Evolutionary conservation across 2,329 filamentous ascomycete genomes (phyloP).

Genomic region (Arthrinium puccinioides): DNA sequence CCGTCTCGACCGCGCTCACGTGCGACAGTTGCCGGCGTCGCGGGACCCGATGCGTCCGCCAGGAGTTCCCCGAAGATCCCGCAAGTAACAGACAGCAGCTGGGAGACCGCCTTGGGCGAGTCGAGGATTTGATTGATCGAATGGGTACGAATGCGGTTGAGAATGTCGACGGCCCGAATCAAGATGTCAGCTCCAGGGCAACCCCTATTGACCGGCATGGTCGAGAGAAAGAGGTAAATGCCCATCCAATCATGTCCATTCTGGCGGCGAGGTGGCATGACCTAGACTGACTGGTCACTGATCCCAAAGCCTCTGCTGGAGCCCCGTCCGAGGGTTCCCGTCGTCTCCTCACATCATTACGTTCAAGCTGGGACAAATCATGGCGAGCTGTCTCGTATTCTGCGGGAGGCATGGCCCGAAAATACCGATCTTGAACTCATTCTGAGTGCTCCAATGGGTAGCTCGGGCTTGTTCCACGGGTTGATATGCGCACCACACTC

Average conservation of each 20-base stretch:
- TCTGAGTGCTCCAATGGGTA: background rate
- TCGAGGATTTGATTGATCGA: background rate
- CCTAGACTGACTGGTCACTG: too few relatives aligned
- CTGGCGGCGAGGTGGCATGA: too few relatives aligned
- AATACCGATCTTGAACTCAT: background rate
- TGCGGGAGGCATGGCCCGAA: background rate
- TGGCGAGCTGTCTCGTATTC: background rate
- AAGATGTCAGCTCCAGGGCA: too few relatives aligned
- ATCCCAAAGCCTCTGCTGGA: too few relatives aligned
- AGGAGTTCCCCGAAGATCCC: constrained; percentile 34
- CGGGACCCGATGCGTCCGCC: constrained; percentile 35
- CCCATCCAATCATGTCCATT: too few relatives aligned
- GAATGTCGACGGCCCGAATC: too few relatives aligned
- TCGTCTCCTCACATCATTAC: too few relatives aligned
- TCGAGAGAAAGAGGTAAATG: too few relatives aligned
- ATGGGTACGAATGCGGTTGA: too few relatives aligned
- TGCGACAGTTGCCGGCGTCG: constrained; percentile 40
- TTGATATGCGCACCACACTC: constrained; percentile 5
- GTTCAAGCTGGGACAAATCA: too few relatives aligned
- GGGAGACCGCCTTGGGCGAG: background rate
- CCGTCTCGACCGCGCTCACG: constrained; percentile 24
- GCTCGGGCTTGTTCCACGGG: background rate
- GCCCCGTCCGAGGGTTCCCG: too few relatives aligned
- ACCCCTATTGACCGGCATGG: too few relatives aligned
- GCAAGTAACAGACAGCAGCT: constrained; percentile 8